These are phyloP conservation scores for Gaultheria prostrata DNA, from an alignment of 148 eudicot genomes.

Conservation along the genomic window DNA sequence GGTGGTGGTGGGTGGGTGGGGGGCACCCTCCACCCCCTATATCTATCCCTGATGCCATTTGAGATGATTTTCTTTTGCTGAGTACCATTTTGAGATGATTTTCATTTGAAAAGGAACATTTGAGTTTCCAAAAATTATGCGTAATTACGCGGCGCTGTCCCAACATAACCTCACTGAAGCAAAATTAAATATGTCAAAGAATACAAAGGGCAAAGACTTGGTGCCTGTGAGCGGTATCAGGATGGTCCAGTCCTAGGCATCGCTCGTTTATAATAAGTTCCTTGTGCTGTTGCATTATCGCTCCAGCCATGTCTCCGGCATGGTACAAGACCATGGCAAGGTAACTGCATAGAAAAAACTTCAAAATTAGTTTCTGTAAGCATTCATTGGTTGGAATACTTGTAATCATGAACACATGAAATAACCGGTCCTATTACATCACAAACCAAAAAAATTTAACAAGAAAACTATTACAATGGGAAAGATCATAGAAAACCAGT, in stretches of 20 bases:
- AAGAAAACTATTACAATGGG: background rate
- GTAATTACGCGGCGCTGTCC: background rate
- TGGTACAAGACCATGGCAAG: slow-evolving; percentile 99
- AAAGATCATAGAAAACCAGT: background rate
- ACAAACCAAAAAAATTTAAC: background rate
- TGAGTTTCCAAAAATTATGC: background rate
- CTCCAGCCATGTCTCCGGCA: slow-evolving; percentile 97
- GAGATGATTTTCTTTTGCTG: background rate
- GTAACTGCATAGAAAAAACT: slow-evolving; percentile 44
- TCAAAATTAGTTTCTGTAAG: background rate
- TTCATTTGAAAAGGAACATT: background rate
- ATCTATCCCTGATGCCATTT: background rate
- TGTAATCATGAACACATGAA: slow-evolving; percentile 1
- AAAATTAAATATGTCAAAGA: slow-evolving; percentile 7
- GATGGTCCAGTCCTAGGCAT: slow-evolving; percentile 97
- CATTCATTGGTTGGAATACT: background rate
- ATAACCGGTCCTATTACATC: background rate
- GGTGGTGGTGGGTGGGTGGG: background rate
- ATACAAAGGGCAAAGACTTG: slow-evolving; percentile 11
- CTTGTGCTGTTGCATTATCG: slow-evolving; percentile 98
- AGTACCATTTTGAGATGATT: background rate
- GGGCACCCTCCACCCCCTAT: no score
- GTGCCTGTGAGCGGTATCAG: slow-evolving; percentile 98
- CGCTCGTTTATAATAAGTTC: slow-evolving; percentile 97
- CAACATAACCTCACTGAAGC: background rate